A percentile compares a stretch with the other conserved stretches of the same genome.
Evolutionary conservation across 495 filamentous ascomycete species (phyloP).

Genomic region (Viridothelium virens): DNA sequence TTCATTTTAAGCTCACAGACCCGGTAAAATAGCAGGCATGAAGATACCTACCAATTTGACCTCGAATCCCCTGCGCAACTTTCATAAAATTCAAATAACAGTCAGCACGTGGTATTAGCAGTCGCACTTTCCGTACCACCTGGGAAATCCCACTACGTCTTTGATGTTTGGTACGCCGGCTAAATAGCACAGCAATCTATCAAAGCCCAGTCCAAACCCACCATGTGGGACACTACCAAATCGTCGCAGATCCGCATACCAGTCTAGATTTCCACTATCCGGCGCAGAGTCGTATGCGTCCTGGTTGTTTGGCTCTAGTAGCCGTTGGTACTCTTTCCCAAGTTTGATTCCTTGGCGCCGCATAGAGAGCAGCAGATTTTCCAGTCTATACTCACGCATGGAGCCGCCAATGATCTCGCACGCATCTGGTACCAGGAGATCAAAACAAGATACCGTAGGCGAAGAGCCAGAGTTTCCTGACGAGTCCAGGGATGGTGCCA

Average conservation of each 20-base stretch:
- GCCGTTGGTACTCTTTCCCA: not conserved
- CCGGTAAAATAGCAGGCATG: not conserved
- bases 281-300: conserved; percentile 8
- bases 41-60: too few relatives aligned
- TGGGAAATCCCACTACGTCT: conserved; percentile 81
- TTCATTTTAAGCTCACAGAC: not conserved
- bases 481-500: conserved; percentile 52
- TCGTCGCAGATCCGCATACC: conserved; percentile 90
- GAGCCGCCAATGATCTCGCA: conserved; percentile 91
- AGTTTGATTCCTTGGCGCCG: conserved; percentile 41
- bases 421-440: conserved; percentile 81
- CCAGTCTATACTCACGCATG: conserved; percentile 79
- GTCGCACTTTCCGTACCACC: conserved; percentile 86
- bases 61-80: too few relatives aligned
- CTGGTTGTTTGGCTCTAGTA: not conserved
- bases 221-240: conserved; percentile 95
- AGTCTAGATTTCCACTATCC: conserved; percentile 50
- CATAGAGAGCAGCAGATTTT: conserved; percentile 67
- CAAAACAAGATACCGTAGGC: conserved; percentile 82
- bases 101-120: conserved; percentile 46
- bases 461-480: conserved; percentile 20
- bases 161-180: conserved; percentile 75
- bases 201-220: conserved; percentile 90
- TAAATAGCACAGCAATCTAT: conserved; percentile 80
- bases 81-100: not conserved